These are phyloP conservation scores for Metarhizium rileyi DNA, from an alignment of 2,329 filamentous ascomycete genomes.

Conservation along the genomic window DNA sequence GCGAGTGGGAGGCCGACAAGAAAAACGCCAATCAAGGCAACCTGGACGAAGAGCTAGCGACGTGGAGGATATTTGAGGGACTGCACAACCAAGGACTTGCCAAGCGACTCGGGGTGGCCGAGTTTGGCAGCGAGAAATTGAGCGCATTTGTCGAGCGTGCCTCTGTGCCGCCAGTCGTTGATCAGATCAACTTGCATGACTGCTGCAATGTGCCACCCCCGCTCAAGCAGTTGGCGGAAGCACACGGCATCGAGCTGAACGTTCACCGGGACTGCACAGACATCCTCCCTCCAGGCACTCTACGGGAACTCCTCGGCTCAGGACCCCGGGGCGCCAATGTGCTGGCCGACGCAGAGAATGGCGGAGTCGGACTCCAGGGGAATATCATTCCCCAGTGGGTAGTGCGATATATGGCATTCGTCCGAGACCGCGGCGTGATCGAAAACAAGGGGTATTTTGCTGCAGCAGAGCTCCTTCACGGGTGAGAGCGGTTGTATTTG, in stretches of 20 bases:
- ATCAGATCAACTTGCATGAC: constrained; percentile 94
- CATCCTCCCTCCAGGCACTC: constrained; percentile 75
- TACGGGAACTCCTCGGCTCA: constrained; percentile 72
- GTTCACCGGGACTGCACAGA: constrained; percentile 94
- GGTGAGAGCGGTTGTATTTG: not conserved
- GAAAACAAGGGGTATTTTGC: constrained; percentile 99
- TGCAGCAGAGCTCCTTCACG: constrained; percentile 52
- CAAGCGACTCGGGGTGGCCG: constrained; percentile 70
- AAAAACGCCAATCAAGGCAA: constrained; percentile 51
- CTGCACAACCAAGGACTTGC: constrained; percentile 64
- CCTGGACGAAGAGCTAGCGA: constrained; percentile 56
- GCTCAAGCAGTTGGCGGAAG: constrained; percentile 73
- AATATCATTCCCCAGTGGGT: constrained; percentile 88
- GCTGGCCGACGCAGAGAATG: constrained; percentile 49
- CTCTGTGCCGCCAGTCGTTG: constrained; percentile 64
- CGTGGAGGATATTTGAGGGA: constrained; percentile 65
- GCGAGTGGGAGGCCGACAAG: constrained; percentile 66
- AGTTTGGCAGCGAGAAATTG: constrained; percentile 82
- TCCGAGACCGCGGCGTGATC: constrained; percentile 86
- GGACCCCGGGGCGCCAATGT: constrained; percentile 65
- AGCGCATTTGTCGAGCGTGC: constrained; percentile 65
- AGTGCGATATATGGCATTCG: constrained; percentile 92
- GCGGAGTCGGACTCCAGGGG: constrained; percentile 53
- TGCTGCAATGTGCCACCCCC: constrained; percentile 93
- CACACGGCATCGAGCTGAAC: constrained; percentile 72